Evolutionary conservation across 2,329 filamentous ascomycete species (phyloP).

Genomic region (Arthrinium phaeospermum): DNA sequence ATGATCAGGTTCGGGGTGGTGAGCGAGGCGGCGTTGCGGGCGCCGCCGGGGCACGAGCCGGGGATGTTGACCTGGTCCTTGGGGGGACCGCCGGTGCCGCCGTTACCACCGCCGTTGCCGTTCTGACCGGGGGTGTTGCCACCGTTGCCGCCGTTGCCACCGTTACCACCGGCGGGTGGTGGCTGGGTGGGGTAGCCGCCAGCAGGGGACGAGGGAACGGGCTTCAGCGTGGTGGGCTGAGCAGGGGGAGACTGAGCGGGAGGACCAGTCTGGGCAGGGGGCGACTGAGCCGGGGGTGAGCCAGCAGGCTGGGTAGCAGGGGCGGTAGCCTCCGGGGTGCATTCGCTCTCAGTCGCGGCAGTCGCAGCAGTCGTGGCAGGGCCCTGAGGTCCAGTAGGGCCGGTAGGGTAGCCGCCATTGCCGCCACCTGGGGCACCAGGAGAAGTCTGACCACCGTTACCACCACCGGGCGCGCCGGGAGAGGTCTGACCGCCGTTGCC

Average conservation of each 20-base stretch:
- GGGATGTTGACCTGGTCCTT: slow-evolving; percentile 23
- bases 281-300: background rate
- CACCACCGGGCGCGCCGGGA: background rate
- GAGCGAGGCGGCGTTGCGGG: slow-evolving; percentile 1
- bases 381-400: background rate
- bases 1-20: slow-evolving; percentile 46
- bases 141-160: background rate
- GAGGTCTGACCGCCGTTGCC: background rate
- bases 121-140: background rate
- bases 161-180: background rate
- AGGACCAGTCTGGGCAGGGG: background rate
- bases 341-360: background rate
- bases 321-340: background rate
- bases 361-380: background rate
- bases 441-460: background rate
- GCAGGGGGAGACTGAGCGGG: background rate
- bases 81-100: background rate
- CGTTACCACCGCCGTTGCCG: background rate
- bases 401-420: background rate
- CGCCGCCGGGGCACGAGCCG: slow-evolving; percentile 26
- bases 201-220: background rate
- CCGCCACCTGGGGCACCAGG: background rate
- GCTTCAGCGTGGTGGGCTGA: background rate
- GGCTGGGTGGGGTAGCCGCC: background rate
- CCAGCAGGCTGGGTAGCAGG: background rate